Evolutionary conservation across 495 filamentous ascomycete genomes (phyloP).

Genomic region (Bryoglossum gracile): DNA sequence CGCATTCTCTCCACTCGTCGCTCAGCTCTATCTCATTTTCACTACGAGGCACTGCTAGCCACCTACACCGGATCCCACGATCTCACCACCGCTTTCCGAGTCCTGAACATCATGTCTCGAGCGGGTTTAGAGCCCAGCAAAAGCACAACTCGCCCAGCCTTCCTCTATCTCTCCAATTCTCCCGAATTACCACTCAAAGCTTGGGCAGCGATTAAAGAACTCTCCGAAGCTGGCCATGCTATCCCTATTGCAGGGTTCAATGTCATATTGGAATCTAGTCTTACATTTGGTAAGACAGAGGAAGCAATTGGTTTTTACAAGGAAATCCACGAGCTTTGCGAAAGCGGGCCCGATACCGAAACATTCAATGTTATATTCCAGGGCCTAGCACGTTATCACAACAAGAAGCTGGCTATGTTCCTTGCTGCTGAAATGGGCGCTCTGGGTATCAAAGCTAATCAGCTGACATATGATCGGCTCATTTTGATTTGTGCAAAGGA

Average conservation of each 20-base stretch:
- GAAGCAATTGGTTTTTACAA: constrained; percentile 65
- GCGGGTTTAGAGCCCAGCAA: constrained; percentile 45
- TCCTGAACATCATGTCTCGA: constrained; percentile 61
- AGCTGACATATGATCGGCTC: constrained; percentile 58
- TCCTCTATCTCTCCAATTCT: constrained; percentile 27
- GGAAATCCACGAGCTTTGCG: constrained; percentile 53
- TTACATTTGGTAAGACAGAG: constrained; percentile 35
- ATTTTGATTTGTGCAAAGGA: constrained; percentile 56
- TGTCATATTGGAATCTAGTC: constrained; percentile 50
- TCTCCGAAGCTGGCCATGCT: constrained; percentile 37
- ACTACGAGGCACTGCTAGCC: constrained; percentile 72
- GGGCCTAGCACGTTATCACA: constrained; percentile 38
- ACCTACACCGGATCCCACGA: constrained; percentile 53
- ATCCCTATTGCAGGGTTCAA: constrained; percentile 55
- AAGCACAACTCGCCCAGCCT: constrained; percentile 53
- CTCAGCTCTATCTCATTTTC: constrained; percentile 46
- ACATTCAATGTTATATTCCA: constrained; percentile 63
- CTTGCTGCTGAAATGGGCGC: constrained; percentile 67
- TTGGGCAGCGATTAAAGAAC: constrained; percentile 45
- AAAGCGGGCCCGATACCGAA: constrained; percentile 46
- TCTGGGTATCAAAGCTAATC: constrained; percentile 50
- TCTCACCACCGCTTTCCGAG: constrained; percentile 46
- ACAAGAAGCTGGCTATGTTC: constrained; percentile 56
- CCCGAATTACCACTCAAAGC: constrained; percentile 32
- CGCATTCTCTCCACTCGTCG: constrained; percentile 47